Percentiles rank a stretch among this genome's conserved stretches.
These are phyloP conservation scores for Murraya paniculata DNA, from an alignment of 345 rosid species.

Conservation along the genomic window DNA sequence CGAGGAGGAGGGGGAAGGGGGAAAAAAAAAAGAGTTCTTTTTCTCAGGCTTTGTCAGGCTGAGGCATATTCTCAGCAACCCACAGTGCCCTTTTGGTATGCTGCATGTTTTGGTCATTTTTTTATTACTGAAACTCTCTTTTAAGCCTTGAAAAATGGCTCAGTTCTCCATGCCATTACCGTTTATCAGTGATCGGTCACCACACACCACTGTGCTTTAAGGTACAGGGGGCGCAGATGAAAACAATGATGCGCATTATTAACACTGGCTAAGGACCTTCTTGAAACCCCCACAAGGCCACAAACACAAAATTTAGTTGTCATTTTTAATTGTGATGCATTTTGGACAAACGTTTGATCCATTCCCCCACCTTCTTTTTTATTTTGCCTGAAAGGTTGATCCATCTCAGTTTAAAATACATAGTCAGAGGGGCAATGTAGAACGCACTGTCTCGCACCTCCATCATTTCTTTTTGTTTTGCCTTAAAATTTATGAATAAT, in stretches of 20 bases:
- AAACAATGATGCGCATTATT: background rate
- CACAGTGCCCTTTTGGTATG: background rate
- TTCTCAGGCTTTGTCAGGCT: constrained; percentile 27
- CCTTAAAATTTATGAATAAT: too few relatives aligned
- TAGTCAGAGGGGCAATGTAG: too few relatives aligned
- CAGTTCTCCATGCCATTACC: constrained; percentile 6
- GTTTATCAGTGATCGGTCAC: background rate
- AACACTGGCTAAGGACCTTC: background rate
- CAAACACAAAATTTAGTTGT: too few relatives aligned
- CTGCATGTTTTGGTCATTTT: background rate
- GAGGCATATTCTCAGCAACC: constrained; percentile 31
- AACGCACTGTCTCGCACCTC: too few relatives aligned
- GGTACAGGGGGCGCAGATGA: background rate
- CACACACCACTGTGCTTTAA: background rate
- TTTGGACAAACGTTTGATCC: too few relatives aligned
- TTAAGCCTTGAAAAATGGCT: background rate
- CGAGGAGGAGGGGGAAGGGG: constrained; percentile 15
- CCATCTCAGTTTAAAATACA: too few relatives aligned
- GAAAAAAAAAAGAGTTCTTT: background rate
- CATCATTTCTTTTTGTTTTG: too few relatives aligned
- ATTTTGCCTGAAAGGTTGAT: too few relatives aligned
- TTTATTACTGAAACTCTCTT: background rate
- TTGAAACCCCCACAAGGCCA: background rate
- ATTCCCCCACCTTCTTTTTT: too few relatives aligned
- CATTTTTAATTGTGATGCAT: too few relatives aligned